Evolutionary conservation across 768 basidiomycete species (phyloP), one percentile per base, ranked within the genome.

Genomic region (Clitopilus passeckerianus): DNA sequence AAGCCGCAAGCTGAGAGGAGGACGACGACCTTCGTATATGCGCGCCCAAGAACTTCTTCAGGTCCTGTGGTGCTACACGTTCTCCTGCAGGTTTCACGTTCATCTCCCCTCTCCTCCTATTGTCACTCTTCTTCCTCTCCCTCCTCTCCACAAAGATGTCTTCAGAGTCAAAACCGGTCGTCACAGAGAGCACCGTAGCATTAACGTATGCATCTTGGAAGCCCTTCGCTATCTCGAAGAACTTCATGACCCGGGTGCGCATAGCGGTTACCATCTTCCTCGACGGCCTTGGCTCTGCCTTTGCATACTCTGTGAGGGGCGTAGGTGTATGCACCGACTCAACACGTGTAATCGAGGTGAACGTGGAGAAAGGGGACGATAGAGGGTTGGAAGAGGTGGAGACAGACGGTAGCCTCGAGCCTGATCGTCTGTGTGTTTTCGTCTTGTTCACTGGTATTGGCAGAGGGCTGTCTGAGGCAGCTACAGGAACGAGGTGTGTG

Each of bases 181-280:
- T 77, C 69, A 77, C 75, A 23, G 77, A 68, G 68, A 82, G 82
- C 67, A 81, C 70, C 5, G 85, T 78, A 33, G 83, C 80, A 50
- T 74, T 71, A 60, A 86, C 77, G 63, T 86, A 87, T 34, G 80
- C 83, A 18, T 73, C 75, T 68, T 88, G 86, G 64, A 88, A 74
- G 10, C 79, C 79, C 59, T 77, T 78, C 6, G 85, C 86, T 0
- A 81, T 71, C 65, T 78, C 80, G 43, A 86, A 69, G 53, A 86
- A 68, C 53, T 73, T 74, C 15, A 67, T 61, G 57, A 76, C 65
- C 43, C 67, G 70, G 6, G 16, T 33, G 37, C 68, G 65, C 56
- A 70, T 66, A 1, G 71, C 37, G 46, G 24, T 61, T 59, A 34
- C 54, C 7, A 55, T 67, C 56, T 63, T 69, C 24, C 15, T 44